These are phyloP conservation scores for Myxozyma monticola DNA, from an alignment of 805 yeast species.

Conservation along the genomic window DNA sequence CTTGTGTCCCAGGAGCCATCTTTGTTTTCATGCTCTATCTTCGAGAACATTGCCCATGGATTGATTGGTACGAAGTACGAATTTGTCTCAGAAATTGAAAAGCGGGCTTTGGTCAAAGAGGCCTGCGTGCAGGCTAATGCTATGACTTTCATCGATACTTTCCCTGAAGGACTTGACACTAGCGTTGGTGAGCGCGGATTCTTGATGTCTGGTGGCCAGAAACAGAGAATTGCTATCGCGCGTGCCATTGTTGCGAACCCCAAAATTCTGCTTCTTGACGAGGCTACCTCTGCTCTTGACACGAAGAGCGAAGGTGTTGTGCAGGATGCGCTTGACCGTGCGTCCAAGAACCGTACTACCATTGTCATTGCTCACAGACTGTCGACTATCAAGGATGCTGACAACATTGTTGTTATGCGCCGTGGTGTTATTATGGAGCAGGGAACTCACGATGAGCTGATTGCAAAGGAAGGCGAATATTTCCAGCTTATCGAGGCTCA, in stretches of 20 bases:
- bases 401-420: conserved; percentile 47
- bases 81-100: conserved; percentile 42
- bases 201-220: conserved; percentile 68
- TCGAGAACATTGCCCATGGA: conserved; percentile 81
- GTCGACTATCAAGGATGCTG: conserved; percentile 52
- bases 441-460: conserved; percentile 40
- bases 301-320: conserved; percentile 62
- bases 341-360: conserved; percentile 44
- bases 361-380: conserved; percentile 56
- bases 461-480: conserved; percentile 33
- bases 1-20: conserved; percentile 59
- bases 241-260: conserved; percentile 59
- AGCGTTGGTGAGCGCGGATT: conserved; percentile 56
- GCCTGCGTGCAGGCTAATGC: conserved; percentile 58
- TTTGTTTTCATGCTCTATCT: conserved; percentile 75
- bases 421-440: conserved; percentile 48
- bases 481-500: conserved; percentile 36
- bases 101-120: conserved; percentile 41
- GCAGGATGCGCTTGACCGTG: conserved; percentile 49
- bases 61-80: conserved; percentile 42
- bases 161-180: conserved; percentile 54
- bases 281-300: conserved; percentile 68
- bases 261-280: conserved; percentile 57
- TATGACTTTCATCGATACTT: conserved; percentile 47
- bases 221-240: conserved; percentile 65